phyloP scores from a whole-genome alignment of 2,329 filamentous ascomycete genomes.

The Aspergillus arachidicola region DNA sequence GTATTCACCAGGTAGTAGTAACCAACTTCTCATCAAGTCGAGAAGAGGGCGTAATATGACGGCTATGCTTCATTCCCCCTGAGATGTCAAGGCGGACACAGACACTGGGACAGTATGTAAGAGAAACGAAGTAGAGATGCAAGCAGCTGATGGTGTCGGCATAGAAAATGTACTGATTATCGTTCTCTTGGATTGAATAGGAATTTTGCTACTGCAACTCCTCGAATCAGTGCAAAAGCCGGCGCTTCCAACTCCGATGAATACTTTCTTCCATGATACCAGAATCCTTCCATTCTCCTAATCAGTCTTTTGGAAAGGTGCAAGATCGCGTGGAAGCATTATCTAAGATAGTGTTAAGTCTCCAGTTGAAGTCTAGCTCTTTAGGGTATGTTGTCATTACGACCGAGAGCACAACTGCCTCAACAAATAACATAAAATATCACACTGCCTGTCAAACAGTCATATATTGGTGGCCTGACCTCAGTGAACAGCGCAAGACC shows the following conservation, averaged over 20 bases:
- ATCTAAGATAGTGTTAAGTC: neutral
- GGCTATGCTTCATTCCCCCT: neutral
- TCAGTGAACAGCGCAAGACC: neutral
- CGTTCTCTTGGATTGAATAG: neutral
- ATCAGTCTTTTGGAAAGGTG: neutral
- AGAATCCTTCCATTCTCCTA: neutral
- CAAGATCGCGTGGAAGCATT: neutral
- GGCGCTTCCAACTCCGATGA: neutral
- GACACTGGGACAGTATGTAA: neutral
- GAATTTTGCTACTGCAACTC: neutral
- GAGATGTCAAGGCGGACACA: neutral
- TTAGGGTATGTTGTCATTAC: neutral
- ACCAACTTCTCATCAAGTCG: neutral
- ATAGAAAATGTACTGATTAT: neutral
- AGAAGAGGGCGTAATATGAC: neutral
- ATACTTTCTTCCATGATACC: neutral
- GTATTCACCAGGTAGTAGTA: neutral
- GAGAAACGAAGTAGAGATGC: neutral
- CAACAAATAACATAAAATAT: neutral
- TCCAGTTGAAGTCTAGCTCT: neutral
- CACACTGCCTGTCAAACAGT: neutral
- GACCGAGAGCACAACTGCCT: neutral
- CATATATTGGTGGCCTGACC: neutral
- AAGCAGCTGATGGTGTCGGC: neutral
- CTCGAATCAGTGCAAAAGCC: neutral